Evolutionary conservation across 2,329 filamentous ascomycete species (phyloP).

Genomic region (Monilinia fructigena): DNA sequence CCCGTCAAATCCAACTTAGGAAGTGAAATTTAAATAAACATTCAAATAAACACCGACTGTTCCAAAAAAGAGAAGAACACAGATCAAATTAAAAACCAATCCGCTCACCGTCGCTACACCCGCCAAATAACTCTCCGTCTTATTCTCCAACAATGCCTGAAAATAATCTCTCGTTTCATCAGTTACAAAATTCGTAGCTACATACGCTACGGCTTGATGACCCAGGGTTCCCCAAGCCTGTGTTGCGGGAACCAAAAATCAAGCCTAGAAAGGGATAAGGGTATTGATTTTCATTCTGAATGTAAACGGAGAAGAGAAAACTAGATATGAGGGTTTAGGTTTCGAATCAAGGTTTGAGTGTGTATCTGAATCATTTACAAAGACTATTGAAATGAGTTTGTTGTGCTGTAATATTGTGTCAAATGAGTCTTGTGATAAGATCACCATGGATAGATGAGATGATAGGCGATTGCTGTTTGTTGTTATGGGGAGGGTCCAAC

Average conservation of each 20-base stretch:
- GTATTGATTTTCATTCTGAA: neutral
- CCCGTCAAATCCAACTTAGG: neutral
- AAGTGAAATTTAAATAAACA: neutral
- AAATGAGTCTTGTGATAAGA: neutral
- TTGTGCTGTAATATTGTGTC: neutral
- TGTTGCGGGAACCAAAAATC: slow-evolving; percentile 21
- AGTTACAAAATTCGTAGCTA: slow-evolving; percentile 60
- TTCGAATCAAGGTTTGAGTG: neutral
- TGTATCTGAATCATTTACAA: neutral
- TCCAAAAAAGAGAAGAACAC: neutral
- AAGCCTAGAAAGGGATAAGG: slow-evolving; percentile 5
- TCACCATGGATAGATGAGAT: neutral
- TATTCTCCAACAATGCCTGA: slow-evolving; percentile 55
- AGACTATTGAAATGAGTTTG: neutral
- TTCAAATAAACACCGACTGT: neutral
- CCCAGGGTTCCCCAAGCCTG: slow-evolving; percentile 49
- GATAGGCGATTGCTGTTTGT: neutral
- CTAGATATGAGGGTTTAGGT: neutral
- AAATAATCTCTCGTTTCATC: slow-evolving; percentile 56
- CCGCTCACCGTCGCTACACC: slow-evolving; percentile 51
- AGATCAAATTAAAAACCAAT: neutral
- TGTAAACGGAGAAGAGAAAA: neutral
- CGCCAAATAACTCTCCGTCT: slow-evolving; percentile 58
- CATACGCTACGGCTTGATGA: slow-evolving; percentile 63
- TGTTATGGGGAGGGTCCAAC: neutral